Base-by-base conservation (phyloP, 2,329 filamentous ascomycete species). In the Fusarium drepaniforme region DNA sequence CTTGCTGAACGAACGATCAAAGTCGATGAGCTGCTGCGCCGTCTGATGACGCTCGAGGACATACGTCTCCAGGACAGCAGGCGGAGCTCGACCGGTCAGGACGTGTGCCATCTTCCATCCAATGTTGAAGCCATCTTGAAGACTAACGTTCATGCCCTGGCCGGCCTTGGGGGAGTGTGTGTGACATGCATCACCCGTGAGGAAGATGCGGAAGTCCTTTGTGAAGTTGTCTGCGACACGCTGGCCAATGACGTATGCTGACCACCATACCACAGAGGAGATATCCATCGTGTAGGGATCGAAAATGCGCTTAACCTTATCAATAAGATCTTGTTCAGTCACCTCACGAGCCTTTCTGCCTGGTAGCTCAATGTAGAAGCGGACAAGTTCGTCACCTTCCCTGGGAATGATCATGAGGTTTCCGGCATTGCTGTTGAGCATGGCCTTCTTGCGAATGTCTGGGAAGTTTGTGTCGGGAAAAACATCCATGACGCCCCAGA, bases 141-240 rank as follows among this genome's bases (percentile, higher is more conserved):
- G 91, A 23, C 86, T 89, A 8, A 93, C 89, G 75, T 94, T 93
- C 91, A 93, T 93, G 15, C 92, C 91, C 78, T 93, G 91, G 2
- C 90, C 90, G 2, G 90, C 90, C 78, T 92, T 92, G 3, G 90
- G 90, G 9, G 77, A 79, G 74, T 89, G 86, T 1, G 87, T 89
- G 77, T 88, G 86, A 4, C 89, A 88, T 1, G 90, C 91, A 79
- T 93, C 92, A 4, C 92, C 92, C 0, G 91, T 90, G 5, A 94
- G 84, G 79, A 94, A 94, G n/a, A 94, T 85, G 4, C 91, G 86
- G 33, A 87, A 84, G 35, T 84, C 81, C 23, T 84, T 84, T 49
- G 86, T 87, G 80, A 92, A 92, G 60, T 86, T 82, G 8, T 85
- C 85, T 8, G 88, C 89, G 0, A 93, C 86, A n/a, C 91, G 84